Percentiles rank a stretch among this genome's conserved stretches.
These are phyloP conservation scores for Hypoxylon lenormandii DNA, from an alignment of 495 filamentous ascomycete species.

Conservation along the genomic window DNA sequence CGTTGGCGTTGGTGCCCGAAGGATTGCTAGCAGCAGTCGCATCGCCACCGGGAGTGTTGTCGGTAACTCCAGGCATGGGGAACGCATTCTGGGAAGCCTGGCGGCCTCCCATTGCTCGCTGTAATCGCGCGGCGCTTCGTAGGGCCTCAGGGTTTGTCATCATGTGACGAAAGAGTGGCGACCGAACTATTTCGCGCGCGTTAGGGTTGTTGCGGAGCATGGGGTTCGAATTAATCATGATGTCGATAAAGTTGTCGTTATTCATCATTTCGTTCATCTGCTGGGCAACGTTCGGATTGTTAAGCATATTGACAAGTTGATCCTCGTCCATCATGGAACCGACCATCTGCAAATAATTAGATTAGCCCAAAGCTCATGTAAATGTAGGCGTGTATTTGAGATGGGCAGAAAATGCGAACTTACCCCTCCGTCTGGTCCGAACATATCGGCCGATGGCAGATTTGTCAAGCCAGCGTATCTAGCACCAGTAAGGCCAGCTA, in stretches of 20 bases:
- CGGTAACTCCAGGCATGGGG: slow-evolving; percentile 88
- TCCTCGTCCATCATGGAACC: slow-evolving; percentile 81
- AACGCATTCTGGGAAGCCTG: slow-evolving; percentile 67
- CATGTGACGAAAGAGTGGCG: slow-evolving; percentile 88
- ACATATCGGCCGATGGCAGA: slow-evolving; percentile 86
- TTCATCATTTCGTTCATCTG: slow-evolving; percentile 92
- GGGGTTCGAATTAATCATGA: slow-evolving; percentile 90
- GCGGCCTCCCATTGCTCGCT: slow-evolving; percentile 73
- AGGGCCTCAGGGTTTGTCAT: slow-evolving; percentile 92
- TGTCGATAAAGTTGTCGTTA: slow-evolving; percentile 89
- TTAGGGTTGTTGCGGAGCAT: slow-evolving; percentile 86
- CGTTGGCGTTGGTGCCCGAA: slow-evolving; percentile 43
- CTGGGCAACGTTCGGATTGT: slow-evolving; percentile 82
- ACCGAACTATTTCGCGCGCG: slow-evolving; percentile 83
- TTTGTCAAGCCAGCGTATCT: slow-evolving; percentile 92
- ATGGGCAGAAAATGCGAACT: slow-evolving; percentile 60
- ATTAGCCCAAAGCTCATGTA: slow-evolving; percentile 46
- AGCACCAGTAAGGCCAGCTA: slow-evolving; percentile 91
- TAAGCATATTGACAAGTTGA: slow-evolving; percentile 82
- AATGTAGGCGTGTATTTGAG: neutral
- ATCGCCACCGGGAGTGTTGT: slow-evolving; percentile 68
- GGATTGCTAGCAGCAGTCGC: slow-evolving; percentile 38
- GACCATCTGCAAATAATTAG: slow-evolving; percentile 76
- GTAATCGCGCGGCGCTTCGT: slow-evolving; percentile 81
- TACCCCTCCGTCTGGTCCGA: slow-evolving; percentile 97